Base-by-base conservation (phyloP, 257 asterid species). In the Rubia yunnanensis region DNA sequence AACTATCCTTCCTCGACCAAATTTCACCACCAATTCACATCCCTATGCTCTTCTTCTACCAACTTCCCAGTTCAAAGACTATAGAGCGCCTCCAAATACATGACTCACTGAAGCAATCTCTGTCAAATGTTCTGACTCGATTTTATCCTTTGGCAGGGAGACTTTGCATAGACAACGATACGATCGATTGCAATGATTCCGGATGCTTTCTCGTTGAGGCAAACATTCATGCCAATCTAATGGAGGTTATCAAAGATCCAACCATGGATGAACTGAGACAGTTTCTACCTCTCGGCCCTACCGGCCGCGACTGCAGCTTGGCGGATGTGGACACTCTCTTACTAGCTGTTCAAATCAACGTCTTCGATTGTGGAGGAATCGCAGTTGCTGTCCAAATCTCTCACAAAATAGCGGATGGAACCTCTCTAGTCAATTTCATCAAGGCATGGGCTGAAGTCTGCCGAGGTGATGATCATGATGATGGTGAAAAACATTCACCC, bases 141-240 rank as follows among this genome's bases (percentile, higher is more conserved):
- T 82, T 65, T 36, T 82, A 77, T 44, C 87, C 84, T 5, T 31
- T 79, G 39, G 84, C 85, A 0, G 85, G 85, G 41, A 67, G 68
- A 6, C 49, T 78, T 44, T 44, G 35, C 13, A 32, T 27, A 3
- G 67, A 67, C 3, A 67, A 32, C 5, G 57, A 26, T 54, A 58
- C 60, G 13, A 24, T 82, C 27, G 77, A 77, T 31, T 82, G 88
- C 60, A 59, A 72, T 46, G 88, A 82, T 58, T 69, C 53, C 4
- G 88, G 88, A 9, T 78, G 66, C 8, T 68, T 68, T 44, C 72
- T 31, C 13, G 52, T 77, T 10, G 84, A 76, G 23, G 74, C 78
- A 35, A n/a, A n/a, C n/a, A n/a, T n/a, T n/a, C n/a, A n/a, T n/a
- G n/a, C n/a, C n/a, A n/a, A n/a, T n/a, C n/a, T n/a, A n/a, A n/a